A percentile compares a stretch with the other conserved stretches of the same genome.
Conservation (phyloP, 2,329 filamentous ascomycete species). For the Calonectria naviculata region DNA sequence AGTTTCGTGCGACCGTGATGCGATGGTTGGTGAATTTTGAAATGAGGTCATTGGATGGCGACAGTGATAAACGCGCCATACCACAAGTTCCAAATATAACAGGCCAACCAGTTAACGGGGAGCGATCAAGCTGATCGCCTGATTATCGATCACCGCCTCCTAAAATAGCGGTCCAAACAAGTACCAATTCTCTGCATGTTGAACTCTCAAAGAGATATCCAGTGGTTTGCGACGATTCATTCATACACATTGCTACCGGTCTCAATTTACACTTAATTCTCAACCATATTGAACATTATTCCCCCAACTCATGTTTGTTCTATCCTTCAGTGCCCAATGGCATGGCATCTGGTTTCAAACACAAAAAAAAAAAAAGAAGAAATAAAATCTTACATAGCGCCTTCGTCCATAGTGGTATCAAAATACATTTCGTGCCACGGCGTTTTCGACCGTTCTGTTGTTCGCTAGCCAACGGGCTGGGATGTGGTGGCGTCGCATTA, state of each 20-base stretch:
- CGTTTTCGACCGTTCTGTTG: not conserved
- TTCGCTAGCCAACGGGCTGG: not conserved
- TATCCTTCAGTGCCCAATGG: not conserved
- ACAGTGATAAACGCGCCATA: no score
- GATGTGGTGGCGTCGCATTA: slow-evolving; percentile 15
- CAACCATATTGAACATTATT: not conserved
- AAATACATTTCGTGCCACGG: not conserved
- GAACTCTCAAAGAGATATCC: no score
- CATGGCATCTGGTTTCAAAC: not conserved
- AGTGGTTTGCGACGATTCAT: no score
- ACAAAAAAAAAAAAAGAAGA: not conserved
- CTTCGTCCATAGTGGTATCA: not conserved
- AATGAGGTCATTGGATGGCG: not conserved
- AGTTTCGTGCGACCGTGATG: no score
- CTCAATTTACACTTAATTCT: not conserved
- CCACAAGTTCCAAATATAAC: no score
- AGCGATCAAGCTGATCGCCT: no score
- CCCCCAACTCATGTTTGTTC: not conserved
- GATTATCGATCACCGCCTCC: no score
- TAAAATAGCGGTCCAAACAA: not conserved
- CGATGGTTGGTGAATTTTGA: not conserved
- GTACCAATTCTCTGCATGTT: no score
- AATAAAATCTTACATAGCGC: not conserved
- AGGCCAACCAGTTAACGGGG: no score
- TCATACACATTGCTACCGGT: not conserved